Evolutionary conservation across 192 early-diverging fungal genomes (phyloP).

Genomic region (Fimicolochytrium jonesii): DNA sequence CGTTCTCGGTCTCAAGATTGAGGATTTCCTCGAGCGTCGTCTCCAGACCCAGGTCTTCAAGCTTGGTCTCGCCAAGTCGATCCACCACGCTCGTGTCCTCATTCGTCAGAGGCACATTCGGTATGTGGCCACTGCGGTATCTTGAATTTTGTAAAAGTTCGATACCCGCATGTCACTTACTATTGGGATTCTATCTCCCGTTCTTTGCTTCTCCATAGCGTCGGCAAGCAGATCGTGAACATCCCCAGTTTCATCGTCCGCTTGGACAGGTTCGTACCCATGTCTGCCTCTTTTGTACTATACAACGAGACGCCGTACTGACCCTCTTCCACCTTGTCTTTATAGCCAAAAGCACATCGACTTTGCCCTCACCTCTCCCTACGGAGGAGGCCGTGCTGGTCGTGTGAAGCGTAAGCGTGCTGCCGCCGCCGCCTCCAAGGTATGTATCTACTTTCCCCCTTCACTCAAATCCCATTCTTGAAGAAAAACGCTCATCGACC

Average conservation of each 20-base stretch:
- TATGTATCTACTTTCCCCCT: neutral
- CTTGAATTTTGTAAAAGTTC: neutral
- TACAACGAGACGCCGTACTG: neutral
- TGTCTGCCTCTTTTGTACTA: neutral
- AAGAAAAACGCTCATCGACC: neutral
- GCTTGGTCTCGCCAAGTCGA: slow-evolving; percentile 94
- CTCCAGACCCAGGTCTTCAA: slow-evolving; percentile 99
- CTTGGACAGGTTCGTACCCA: slow-evolving; percentile 46
- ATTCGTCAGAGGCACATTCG: slow-evolving; percentile 98
- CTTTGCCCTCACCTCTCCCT: slow-evolving; percentile 82
- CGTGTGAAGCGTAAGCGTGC: slow-evolving; percentile 96
- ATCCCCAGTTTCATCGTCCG: slow-evolving; percentile 95
- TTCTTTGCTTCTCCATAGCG: slow-evolving; percentile 35
- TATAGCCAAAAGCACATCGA: slow-evolving; percentile 75
- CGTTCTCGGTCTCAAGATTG: slow-evolving; percentile 93
- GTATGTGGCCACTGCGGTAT: slow-evolving; percentile 34
- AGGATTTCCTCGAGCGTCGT: slow-evolving; percentile 98
- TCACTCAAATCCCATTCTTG: no score
- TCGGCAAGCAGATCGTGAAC: slow-evolving; percentile 97
- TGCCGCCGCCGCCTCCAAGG: slow-evolving; percentile 56
- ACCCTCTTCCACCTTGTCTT: neutral
- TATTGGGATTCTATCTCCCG: neutral
- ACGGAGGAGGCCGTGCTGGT: slow-evolving; percentile 96
- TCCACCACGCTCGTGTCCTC: slow-evolving; percentile 98
- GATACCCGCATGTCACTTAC: slow-evolving; percentile 17